phyloP scores from a whole-genome alignment of 805 yeast species.

The Saccharomycopsis amapae region DNA sequence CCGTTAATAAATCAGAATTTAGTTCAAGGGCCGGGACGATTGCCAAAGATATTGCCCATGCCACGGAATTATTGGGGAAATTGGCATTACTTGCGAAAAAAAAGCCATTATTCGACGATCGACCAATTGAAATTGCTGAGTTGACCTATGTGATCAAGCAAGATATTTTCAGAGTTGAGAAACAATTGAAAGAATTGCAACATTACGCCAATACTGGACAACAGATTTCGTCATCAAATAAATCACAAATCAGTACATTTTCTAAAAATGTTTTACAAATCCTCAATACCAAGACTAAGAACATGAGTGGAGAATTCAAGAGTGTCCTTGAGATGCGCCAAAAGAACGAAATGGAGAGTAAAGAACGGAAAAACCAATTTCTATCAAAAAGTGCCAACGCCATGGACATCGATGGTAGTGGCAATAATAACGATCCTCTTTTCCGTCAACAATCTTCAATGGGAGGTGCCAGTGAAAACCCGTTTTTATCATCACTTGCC shows the following conservation, averaged over 20 bases:
- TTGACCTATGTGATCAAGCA: slow-evolving; percentile 78
- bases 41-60: slow-evolving; percentile 83
- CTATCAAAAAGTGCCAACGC: slow-evolving; percentile 39
- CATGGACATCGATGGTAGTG: slow-evolving; percentile 23
- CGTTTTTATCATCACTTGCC: slow-evolving; percentile 27
- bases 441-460: not conserved
- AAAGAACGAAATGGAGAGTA: slow-evolving; percentile 70
- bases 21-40: slow-evolving; percentile 67
- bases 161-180: slow-evolving; percentile 76
- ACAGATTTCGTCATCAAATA: slow-evolving; percentile 25
- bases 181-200: slow-evolving; percentile 57
- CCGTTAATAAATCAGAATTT: slow-evolving; percentile 51
- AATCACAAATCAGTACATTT: slow-evolving; percentile 61
- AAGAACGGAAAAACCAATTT: slow-evolving; percentile 78
- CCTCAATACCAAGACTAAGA: slow-evolving; percentile 82
- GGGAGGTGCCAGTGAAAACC: slow-evolving; percentile 27
- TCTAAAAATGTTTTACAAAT: slow-evolving; percentile 81
- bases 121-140: slow-evolving; percentile 89
- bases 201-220: slow-evolving; percentile 37
- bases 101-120: slow-evolving; percentile 88
- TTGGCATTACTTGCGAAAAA: slow-evolving; percentile 79
- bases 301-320: slow-evolving; percentile 87
- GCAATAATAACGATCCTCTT: slow-evolving; percentile 18
- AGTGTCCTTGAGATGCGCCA: slow-evolving; percentile 86
- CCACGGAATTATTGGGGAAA: slow-evolving; percentile 72